Evolutionary conservation across 2,329 filamentous ascomycete species (phyloP).

Genomic region (Stagonosporopsis cucurbitacearum): DNA sequence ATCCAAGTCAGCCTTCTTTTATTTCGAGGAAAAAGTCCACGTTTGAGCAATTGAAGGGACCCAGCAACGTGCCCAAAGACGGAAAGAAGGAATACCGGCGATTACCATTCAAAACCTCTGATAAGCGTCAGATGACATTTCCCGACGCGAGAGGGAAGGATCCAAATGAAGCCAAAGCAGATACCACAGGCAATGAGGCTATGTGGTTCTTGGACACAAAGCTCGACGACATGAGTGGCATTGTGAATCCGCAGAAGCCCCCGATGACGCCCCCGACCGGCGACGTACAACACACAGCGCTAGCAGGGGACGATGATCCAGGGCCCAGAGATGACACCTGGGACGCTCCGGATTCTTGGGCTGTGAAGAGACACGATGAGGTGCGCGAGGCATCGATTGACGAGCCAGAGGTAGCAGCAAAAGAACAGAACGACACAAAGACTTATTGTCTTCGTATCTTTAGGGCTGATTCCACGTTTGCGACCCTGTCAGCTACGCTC

Average conservation of each 20-base stretch:
- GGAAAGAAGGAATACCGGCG: constrained; percentile 47
- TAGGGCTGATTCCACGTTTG: constrained; percentile 90
- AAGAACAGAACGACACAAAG: constrained; percentile 74
- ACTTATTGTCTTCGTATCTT: constrained; percentile 96
- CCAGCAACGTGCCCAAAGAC: constrained; percentile 27
- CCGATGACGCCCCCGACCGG: constrained; percentile 71
- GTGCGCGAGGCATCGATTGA: constrained; percentile 67
- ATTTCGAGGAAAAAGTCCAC: constrained; percentile 36
- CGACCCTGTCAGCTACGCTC: constrained; percentile 83
- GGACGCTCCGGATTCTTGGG: constrained; percentile 97
- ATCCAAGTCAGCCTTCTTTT: constrained; percentile 36
- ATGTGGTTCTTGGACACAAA: constrained; percentile 86
- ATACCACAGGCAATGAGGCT: constrained; percentile 60
- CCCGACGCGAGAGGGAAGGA: constrained; percentile 51
- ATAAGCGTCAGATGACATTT: constrained; percentile 38
- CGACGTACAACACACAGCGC: constrained; percentile 51
- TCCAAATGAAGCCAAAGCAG: constrained; percentile 50
- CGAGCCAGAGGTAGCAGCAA: constrained; percentile 70
- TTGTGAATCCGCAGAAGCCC: constrained; percentile 69
- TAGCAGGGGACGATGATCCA: constrained; percentile 47
- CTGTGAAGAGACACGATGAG: constrained; percentile 75
- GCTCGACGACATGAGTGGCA: constrained; percentile 88
- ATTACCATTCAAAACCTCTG: constrained; percentile 59
- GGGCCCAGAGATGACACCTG: constrained; percentile 59
- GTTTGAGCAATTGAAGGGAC: constrained; percentile 32